Conservation (phyloP, 805 yeast genomes). For the Ogataea trehaloabstinens region DNA sequence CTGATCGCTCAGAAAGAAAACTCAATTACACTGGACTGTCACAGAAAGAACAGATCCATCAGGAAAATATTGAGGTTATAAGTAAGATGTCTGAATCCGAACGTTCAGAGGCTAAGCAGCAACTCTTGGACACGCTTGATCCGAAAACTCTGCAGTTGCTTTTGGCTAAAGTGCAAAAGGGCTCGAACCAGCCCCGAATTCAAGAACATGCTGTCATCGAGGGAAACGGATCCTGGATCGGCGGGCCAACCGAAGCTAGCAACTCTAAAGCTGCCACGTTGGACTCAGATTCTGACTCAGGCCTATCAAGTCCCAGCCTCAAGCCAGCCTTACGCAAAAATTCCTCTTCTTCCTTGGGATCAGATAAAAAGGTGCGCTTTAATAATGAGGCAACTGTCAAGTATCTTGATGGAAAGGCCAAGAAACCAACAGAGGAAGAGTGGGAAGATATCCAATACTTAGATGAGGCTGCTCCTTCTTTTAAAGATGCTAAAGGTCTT, state of each 20-base stretch:
- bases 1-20: constrained; percentile 10
- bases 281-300: constrained; percentile 15
- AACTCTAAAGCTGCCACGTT: constrained; percentile 2
- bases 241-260: constrained; percentile 32
- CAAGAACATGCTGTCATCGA: constrained; percentile 6
- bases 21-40: constrained; percentile 33
- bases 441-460: constrained; percentile 51
- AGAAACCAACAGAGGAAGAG: constrained; percentile 22
- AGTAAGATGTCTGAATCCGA: constrained; percentile 65
- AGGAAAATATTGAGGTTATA: constrained; percentile 66
- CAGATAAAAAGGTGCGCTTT: constrained; percentile 31
- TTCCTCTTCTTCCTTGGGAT: constrained; percentile 12
- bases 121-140: constrained; percentile 62
- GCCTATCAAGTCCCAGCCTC: constrained; percentile 13
- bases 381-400: constrained; percentile 32
- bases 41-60: constrained; percentile 73
- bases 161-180: constrained; percentile 53
- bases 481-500: constrained; percentile 38
- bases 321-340: constrained; percentile 23
- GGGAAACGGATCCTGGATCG: constrained; percentile 1
- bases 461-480: constrained; percentile 50
- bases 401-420: constrained; percentile 19
- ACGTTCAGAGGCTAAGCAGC: constrained; percentile 60
- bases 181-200: constrained; percentile 28
- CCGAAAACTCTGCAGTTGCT: constrained; percentile 64